Conservation (phyloP, 257 asterid species). For the Cynanchum wilfordii region DNA sequence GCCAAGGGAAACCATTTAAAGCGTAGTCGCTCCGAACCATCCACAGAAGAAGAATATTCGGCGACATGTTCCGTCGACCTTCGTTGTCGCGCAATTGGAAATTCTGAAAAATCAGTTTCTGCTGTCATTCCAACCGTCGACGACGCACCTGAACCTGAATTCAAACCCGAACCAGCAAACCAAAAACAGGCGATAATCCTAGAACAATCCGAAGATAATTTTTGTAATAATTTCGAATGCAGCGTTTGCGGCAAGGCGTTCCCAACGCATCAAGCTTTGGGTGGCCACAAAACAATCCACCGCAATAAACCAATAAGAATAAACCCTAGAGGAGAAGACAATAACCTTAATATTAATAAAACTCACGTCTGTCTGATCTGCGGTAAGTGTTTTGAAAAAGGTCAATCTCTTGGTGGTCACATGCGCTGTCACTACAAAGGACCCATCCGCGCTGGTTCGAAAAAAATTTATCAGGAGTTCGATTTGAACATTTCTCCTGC, state of each 20-base stretch:
- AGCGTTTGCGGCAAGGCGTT: conserved; percentile 55
- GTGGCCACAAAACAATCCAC: conserved; percentile 94
- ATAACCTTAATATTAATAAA: too few species aligned
- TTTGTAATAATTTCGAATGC: conserved; percentile 35
- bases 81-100: background rate
- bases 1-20: too few species aligned
- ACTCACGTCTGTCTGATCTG: too few species aligned
- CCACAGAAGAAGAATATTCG: conserved; percentile 18
- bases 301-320: conserved; percentile 23
- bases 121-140: background rate
- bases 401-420: too few species aligned
- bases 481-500: too few species aligned
- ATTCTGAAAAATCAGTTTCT: background rate
- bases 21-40: too few species aligned
- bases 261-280: conserved; percentile 70
- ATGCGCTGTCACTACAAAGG: too few species aligned
- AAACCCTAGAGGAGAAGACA: too few species aligned
- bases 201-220: conserved; percentile 11
- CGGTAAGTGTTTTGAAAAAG: too few species aligned
- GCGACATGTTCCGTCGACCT: conserved; percentile 75
- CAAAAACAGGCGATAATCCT: background rate
- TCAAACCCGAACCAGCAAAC: background rate
- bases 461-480: too few species aligned
- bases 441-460: too few species aligned
- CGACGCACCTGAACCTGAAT: background rate